Evolutionary conservation across 139 green algal genomes (phyloP).

Genomic region (Pseudopediastrum boryanum): DNA sequence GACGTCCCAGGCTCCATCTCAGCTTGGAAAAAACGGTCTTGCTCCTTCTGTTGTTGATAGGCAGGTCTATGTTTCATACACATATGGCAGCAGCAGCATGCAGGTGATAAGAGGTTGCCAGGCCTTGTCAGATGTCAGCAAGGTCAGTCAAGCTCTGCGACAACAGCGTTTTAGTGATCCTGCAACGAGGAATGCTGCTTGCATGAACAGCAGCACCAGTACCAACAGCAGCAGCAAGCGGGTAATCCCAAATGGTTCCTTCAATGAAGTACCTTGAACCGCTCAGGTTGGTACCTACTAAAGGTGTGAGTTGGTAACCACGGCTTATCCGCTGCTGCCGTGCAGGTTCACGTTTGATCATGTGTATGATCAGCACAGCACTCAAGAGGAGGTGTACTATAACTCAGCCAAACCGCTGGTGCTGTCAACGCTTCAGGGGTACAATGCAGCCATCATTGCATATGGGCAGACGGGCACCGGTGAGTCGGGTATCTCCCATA

Average conservation of each 20-base stretch:
- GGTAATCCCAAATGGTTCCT: too few species aligned
- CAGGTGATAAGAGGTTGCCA: too few species aligned
- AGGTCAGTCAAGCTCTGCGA: too few species aligned
- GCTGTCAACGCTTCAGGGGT: slow-evolving; percentile 83
- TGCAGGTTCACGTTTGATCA: slow-evolving; percentile 91
- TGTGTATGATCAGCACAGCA: slow-evolving; percentile 81
- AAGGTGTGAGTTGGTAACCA: background rate
- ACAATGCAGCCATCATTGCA: slow-evolving; percentile 93
- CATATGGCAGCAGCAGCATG: too few species aligned
- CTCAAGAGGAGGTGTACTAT: slow-evolving; percentile 85
- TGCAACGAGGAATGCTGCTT: background rate
- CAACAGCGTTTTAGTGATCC: too few species aligned
- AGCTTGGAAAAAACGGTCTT: too few species aligned
- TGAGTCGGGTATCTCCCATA: too few species aligned
- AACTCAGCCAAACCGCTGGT: slow-evolving; percentile 79
- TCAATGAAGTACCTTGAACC: background rate
- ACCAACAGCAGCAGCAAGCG: background rate
- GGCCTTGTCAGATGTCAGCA: too few species aligned
- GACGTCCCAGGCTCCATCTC: too few species aligned
- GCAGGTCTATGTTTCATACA: too few species aligned
- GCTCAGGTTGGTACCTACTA: too few species aligned
- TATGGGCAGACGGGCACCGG: slow-evolving; percentile 90
- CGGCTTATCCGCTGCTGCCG: background rate
- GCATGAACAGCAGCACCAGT: background rate
- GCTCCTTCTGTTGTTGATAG: too few species aligned